Evolutionary conservation across 2,329 filamentous ascomycete species (phyloP).

Genomic region (Blastomyces gilchristii): DNA sequence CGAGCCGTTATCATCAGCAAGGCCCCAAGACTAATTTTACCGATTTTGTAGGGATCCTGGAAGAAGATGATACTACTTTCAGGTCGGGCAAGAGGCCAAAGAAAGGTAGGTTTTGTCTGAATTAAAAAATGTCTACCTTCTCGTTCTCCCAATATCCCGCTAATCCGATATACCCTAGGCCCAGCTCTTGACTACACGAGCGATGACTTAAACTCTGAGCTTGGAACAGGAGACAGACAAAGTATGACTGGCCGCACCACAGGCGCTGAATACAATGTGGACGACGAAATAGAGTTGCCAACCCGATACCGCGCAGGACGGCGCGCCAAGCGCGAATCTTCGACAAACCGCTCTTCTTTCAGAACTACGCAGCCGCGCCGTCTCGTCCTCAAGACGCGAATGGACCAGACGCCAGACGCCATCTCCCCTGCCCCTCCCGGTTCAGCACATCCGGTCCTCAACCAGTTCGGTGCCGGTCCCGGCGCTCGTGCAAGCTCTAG

Average conservation of each 20-base stretch:
- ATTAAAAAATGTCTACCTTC: background rate
- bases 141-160: background rate
- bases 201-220: background rate
- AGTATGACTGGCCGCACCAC: slow-evolving; percentile 11
- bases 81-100: slow-evolving; percentile 37
- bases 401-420: slow-evolving; percentile 34
- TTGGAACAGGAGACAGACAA: slow-evolving; percentile 13
- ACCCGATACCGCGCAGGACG: background rate
- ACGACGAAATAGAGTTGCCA: background rate
- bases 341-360: slow-evolving; percentile 26
- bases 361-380: slow-evolving; percentile 25
- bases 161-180: background rate
- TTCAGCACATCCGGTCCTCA: slow-evolving; percentile 33
- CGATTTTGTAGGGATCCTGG: slow-evolving; percentile 31
- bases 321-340: slow-evolving; percentile 29
- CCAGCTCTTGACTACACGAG: background rate
- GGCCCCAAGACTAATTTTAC: slow-evolving; percentile 11
- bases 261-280: background rate
- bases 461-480: slow-evolving; percentile 29
- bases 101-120: slow-evolving; percentile 25
- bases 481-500: background rate
- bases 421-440: slow-evolving; percentile 36
- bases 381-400: slow-evolving; percentile 36
- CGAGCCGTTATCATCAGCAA: background rate
- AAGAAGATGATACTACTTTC: slow-evolving; percentile 38